phyloP scores from a whole-genome alignment of 345 rosid genomes.

The Atalantia buxifolia region DNA sequence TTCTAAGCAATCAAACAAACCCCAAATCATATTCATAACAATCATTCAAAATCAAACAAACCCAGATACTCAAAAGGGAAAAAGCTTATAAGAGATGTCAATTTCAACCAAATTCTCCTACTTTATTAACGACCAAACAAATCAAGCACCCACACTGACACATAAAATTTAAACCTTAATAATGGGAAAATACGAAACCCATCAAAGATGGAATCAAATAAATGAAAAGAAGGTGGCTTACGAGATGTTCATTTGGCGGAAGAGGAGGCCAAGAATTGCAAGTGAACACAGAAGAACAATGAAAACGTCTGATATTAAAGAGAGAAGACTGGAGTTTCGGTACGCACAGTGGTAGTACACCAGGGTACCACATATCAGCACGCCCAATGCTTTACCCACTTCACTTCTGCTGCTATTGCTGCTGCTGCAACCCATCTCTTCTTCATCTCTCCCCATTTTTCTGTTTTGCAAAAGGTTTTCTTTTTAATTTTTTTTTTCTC shows the following conservation, averaged over 20 bases:
- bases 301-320: slow-evolving; percentile 82
- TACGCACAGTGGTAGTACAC: slow-evolving; percentile 87
- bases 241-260: slow-evolving; percentile 93
- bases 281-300: slow-evolving; percentile 97
- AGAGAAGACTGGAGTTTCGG: slow-evolving; percentile 72
- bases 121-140: background rate
- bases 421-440: background rate
- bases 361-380: slow-evolving; percentile 59
- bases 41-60: background rate
- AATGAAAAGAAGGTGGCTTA: slow-evolving; percentile 19
- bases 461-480: background rate
- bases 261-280: slow-evolving; percentile 98
- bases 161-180: background rate
- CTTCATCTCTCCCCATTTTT: slow-evolving; percentile 20
- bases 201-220: background rate
- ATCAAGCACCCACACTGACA: background rate
- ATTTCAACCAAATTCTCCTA: background rate
- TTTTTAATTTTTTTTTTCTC: no score
- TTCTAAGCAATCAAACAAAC: background rate
- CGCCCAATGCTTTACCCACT: slow-evolving; percentile 54
- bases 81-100: background rate
- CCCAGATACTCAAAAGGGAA: background rate
- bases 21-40: background rate
- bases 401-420: slow-evolving; percentile 30
- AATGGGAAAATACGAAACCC: background rate